These are phyloP conservation scores for Suillus alpinus DNA, from an alignment of 768 basidiomycete species.

Conservation along the genomic window DNA sequence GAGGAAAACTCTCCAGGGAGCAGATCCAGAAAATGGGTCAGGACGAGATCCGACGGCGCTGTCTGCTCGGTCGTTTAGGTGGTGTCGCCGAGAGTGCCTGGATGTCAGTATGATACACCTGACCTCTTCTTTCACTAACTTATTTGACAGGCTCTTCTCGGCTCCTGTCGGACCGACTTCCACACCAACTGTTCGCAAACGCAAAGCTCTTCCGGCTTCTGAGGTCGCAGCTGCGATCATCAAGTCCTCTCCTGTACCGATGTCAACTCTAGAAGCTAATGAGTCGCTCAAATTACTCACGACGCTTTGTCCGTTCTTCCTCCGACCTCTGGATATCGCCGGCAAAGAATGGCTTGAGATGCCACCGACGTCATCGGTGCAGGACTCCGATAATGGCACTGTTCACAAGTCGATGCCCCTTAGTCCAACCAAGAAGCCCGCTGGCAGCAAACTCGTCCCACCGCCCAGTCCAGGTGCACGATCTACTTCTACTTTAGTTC, in stretches of 20 bases:
- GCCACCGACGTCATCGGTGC: slow-evolving; percentile 28
- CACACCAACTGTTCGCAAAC: slow-evolving; percentile 60
- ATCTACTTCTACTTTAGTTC: slow-evolving; percentile 14
- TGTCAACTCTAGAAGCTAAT: slow-evolving; percentile 72
- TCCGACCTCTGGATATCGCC: slow-evolving; percentile 58
- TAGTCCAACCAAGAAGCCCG: slow-evolving; percentile 38
- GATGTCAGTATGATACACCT: slow-evolving; percentile 54
- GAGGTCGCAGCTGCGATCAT: slow-evolving; percentile 70
- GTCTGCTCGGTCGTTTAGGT: slow-evolving; percentile 71
- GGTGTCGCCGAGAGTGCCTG: slow-evolving; percentile 86
- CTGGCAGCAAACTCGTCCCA: slow-evolving; percentile 15
- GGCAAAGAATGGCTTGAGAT: slow-evolving; percentile 56
- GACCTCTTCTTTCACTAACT: not conserved
- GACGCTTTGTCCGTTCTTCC: slow-evolving; percentile 77
- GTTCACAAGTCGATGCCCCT: slow-evolving; percentile 16
- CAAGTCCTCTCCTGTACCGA: slow-evolving; percentile 79
- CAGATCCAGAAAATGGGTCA: slow-evolving; percentile 70
- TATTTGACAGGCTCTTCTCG: slow-evolving; percentile 62
- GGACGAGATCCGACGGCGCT: slow-evolving; percentile 75
- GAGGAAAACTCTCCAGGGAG: slow-evolving; percentile 56
- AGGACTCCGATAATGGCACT: slow-evolving; percentile 13
- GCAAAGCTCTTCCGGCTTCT: slow-evolving; percentile 62
- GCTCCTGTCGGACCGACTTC: slow-evolving; percentile 51
- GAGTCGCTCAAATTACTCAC: slow-evolving; percentile 69
- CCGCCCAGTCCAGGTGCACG: slow-evolving; percentile 34